Percentiles rank a stretch among this genome's conserved stretches.
Conservation (phyloP, 2,329 filamentous ascomycete species). For the Cladosporium phlei region DNA sequence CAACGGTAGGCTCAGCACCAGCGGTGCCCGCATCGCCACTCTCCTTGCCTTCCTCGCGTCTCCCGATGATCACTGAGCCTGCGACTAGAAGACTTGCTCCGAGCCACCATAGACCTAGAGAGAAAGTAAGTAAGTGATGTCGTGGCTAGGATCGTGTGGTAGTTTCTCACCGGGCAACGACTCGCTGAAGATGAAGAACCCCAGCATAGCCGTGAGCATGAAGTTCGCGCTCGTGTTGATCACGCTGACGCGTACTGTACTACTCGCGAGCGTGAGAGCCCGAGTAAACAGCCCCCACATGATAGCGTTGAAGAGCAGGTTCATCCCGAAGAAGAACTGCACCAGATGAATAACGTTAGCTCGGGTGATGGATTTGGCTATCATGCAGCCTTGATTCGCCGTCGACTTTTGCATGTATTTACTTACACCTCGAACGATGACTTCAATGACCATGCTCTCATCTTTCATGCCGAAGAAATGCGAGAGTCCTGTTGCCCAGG, state of each 20-base stretch:
- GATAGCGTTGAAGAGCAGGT: conserved; percentile 69
- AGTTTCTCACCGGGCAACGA: conserved; percentile 55
- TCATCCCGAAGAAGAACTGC: conserved; percentile 69
- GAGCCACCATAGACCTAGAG: conserved; percentile 65
- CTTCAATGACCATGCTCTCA: conserved; percentile 46
- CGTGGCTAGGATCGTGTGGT: too few relatives aligned
- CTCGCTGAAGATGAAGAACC: conserved; percentile 67
- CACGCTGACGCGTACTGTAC: conserved; percentile 74
- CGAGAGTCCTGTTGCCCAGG: conserved; percentile 48
- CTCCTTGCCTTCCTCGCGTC: conserved; percentile 54
- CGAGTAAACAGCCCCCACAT: conserved; percentile 84
- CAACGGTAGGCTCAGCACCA: conserved; percentile 18
- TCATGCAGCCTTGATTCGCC: too few relatives aligned
- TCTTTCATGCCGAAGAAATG: conserved; percentile 43
- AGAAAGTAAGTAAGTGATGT: too few relatives aligned
- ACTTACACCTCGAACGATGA: conserved; percentile 49
- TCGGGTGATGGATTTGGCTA: too few relatives aligned
- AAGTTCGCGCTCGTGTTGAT: conserved; percentile 82
- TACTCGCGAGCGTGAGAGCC: conserved; percentile 67
- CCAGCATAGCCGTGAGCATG: conserved; percentile 69
- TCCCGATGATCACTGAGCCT: conserved; percentile 73
- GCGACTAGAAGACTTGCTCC: conserved; percentile 68
- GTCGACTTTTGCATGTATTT: too few relatives aligned
- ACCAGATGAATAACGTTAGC: not conserved
- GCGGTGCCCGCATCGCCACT: conserved; percentile 19